A percentile compares a stretch with the other conserved stretches of the same genome.
phyloP scores from a whole-genome alignment of 495 filamentous ascomycete species.

The Podospora australis region DNA sequence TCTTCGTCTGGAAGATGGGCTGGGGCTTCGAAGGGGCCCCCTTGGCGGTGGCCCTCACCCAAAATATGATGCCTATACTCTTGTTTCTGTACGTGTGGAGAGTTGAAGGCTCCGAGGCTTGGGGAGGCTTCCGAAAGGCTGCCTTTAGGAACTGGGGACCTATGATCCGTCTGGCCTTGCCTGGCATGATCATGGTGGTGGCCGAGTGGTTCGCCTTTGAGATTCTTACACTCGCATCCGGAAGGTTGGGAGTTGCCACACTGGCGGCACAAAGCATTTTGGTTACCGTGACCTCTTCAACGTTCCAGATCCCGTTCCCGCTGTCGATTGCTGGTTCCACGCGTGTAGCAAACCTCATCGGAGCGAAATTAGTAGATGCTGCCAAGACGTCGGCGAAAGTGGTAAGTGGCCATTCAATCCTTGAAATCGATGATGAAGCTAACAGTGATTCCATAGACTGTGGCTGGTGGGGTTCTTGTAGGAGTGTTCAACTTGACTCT shows the following conservation, averaged over 20 bases:
- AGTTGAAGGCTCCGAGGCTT: conserved; percentile 71
- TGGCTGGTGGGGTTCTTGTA: conserved; percentile 58
- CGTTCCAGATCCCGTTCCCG: conserved; percentile 57
- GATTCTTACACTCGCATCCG: conserved; percentile 64
- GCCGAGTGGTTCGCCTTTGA: conserved; percentile 87
- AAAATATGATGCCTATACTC: conserved; percentile 69
- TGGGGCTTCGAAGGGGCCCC: conserved; percentile 83
- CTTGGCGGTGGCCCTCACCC: conserved; percentile 75
- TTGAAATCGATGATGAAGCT: neutral
- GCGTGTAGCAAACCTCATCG: conserved; percentile 58
- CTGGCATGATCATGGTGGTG: conserved; percentile 89
- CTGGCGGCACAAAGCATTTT: conserved; percentile 60
- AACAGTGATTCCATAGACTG: conserved; percentile 29
- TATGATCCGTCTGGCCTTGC: conserved; percentile 79
- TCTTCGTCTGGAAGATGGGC: conserved; percentile 66
- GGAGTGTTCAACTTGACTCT: conserved; percentile 71
- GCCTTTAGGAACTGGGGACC: conserved; percentile 77
- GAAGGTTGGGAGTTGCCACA: conserved; percentile 61
- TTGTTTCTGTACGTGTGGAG: conserved; percentile 72
- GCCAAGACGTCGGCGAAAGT: conserved; percentile 67
- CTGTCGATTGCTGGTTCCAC: conserved; percentile 58
- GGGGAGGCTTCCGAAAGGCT: conserved; percentile 71
- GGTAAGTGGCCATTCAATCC: conserved; percentile 28
- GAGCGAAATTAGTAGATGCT: conserved; percentile 61
- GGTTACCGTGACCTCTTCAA: conserved; percentile 47